A percentile compares a stretch with the other conserved stretches of the same genome.
Evolutionary conservation across 805 yeast genomes (phyloP).

Genomic region (Candida pini): DNA sequence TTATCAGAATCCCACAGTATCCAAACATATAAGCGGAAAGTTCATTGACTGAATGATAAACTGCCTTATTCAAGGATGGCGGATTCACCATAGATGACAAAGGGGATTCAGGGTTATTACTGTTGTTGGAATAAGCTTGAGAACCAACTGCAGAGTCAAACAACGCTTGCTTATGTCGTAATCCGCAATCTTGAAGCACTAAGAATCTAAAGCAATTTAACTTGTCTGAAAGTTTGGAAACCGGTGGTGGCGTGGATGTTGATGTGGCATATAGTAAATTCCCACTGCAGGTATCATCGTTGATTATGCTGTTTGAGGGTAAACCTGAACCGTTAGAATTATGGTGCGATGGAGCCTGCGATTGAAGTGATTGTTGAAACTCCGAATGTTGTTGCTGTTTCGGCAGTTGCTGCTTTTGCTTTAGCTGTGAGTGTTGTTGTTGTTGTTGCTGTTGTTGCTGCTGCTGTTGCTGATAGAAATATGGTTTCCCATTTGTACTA

Average conservation of each 20-base stretch:
- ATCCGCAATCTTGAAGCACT: constrained; percentile 46
- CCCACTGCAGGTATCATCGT: constrained; percentile 40
- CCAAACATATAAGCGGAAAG: constrained; percentile 52
- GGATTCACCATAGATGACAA: neutral
- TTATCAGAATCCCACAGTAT: constrained; percentile 44
- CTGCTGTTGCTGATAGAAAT: no score
- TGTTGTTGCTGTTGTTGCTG: neutral
- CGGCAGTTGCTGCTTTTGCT: no score
- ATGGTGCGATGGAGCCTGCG: no score
- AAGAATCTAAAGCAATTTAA: constrained; percentile 34
- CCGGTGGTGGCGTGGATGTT: constrained; percentile 11
- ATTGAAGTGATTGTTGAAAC: no score
- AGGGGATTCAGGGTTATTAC: neutral
- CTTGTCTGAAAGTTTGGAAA: constrained; percentile 20
- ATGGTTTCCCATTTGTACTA: no score
- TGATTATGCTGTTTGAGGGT: constrained; percentile 7
- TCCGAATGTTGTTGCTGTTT: no score
- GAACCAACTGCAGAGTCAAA: constrained; percentile 36
- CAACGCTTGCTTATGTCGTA: constrained; percentile 43
- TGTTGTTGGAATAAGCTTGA: constrained; percentile 1
- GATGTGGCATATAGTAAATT: constrained; percentile 41
- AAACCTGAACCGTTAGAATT: no score
- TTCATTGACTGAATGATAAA: constrained; percentile 39
- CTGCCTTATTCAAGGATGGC: constrained; percentile 21
- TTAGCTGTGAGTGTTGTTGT: no score